Evolutionary conservation across 257 asterid species (phyloP).

Genomic region (Ehretia macrophylla): DNA sequence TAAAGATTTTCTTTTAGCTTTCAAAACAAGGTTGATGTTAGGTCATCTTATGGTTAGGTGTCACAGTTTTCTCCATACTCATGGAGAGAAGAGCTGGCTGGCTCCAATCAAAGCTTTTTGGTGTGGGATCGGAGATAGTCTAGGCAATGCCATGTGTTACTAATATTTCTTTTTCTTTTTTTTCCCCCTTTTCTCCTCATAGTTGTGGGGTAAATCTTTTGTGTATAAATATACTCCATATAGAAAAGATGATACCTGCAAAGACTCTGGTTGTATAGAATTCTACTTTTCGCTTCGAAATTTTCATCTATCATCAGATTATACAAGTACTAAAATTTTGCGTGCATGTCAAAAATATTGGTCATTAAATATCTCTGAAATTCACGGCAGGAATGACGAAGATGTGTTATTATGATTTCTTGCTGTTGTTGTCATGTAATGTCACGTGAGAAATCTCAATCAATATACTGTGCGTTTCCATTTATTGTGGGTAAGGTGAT

Average conservation of each 20-base stretch:
- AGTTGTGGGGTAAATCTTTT: too few relatives aligned
- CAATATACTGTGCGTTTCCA: slow-evolving; percentile 18
- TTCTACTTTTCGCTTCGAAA: too few relatives aligned
- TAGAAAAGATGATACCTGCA: too few relatives aligned
- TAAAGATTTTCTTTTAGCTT: slow-evolving; percentile 11
- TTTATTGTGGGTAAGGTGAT: slow-evolving; percentile 26
- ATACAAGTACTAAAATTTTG: too few relatives aligned
- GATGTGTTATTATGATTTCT: background rate
- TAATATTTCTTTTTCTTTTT: background rate
- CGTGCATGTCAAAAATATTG: background rate
- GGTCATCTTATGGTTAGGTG: too few relatives aligned
- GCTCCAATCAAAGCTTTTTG: slow-evolving; percentile 1
- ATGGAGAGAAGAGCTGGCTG: slow-evolving; percentile 8
- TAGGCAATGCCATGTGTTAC: background rate
- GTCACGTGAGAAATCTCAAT: slow-evolving; percentile 19
- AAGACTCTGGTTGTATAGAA: too few relatives aligned
- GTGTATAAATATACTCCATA: too few relatives aligned
- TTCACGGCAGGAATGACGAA: too few relatives aligned
- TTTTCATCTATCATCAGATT: too few relatives aligned
- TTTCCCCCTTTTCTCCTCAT: background rate
- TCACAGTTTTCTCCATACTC: slow-evolving; percentile 18
- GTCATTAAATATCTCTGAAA: background rate
- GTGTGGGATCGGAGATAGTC: background rate
- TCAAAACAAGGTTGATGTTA: background rate
- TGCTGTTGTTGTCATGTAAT: slow-evolving; percentile 5